phyloP scores from a whole-genome alignment of 2,329 filamentous ascomycete genomes.

The Capronia epimyces region DNA sequence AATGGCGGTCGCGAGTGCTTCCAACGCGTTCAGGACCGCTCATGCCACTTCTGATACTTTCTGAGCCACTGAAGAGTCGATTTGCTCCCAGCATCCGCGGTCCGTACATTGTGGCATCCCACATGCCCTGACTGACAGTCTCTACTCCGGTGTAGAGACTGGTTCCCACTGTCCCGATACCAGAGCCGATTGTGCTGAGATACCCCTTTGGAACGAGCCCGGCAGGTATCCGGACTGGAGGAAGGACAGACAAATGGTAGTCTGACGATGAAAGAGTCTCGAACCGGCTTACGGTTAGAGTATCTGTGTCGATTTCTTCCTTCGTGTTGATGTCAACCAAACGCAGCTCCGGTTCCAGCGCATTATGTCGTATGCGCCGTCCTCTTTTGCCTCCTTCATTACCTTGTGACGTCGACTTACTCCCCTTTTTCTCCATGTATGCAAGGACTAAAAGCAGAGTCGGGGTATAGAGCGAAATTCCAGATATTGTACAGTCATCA shows the following conservation, averaged over 20 bases:
- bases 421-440: slow-evolving; percentile 70
- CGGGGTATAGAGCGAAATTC: slow-evolving; percentile 92
- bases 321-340: slow-evolving; percentile 82
- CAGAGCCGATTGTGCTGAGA: slow-evolving; percentile 65
- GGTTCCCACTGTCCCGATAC: slow-evolving; percentile 26
- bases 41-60: slow-evolving; percentile 61
- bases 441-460: slow-evolving; percentile 86
- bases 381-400: slow-evolving; percentile 32
- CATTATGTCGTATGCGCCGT: slow-evolving; percentile 63
- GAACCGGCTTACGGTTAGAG: slow-evolving; percentile 76
- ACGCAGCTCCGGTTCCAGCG: slow-evolving; percentile 78
- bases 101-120: slow-evolving; percentile 86
- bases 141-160: slow-evolving; percentile 37
- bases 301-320: slow-evolving; percentile 79
- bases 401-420: slow-evolving; percentile 56
- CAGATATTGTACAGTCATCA: slow-evolving; percentile 96
- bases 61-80: slow-evolving; percentile 66
- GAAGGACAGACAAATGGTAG: slow-evolving; percentile 82
- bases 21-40: slow-evolving; percentile 46
- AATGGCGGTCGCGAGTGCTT: slow-evolving; percentile 47
- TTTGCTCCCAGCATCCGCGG: slow-evolving; percentile 54
- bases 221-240: slow-evolving; percentile 64
- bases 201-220: slow-evolving; percentile 64
- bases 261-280: slow-evolving; percentile 81
- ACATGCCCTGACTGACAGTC: slow-evolving; percentile 65